Conservation (phyloP, 2,329 filamentous ascomycete genomes). For the Calcarisporium arbuscula region DNA sequence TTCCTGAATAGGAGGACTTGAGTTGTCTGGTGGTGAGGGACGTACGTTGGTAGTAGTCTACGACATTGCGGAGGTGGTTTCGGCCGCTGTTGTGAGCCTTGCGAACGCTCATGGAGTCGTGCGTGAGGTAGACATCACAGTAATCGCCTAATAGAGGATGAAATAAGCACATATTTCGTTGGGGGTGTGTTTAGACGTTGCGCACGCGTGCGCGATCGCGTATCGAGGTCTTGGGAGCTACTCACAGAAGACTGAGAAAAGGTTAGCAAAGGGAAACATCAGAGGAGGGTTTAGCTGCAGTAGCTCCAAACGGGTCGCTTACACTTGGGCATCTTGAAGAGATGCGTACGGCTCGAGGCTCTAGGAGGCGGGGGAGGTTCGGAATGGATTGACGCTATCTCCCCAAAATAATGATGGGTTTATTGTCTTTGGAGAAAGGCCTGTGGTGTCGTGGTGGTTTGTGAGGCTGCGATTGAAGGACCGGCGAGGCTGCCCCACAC, state of each 20-base stretch:
- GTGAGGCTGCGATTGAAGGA: conserved; percentile 13
- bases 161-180: no score
- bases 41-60: conserved; percentile 95
- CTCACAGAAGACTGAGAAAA: conserved; percentile 23
- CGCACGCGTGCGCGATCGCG: background rate
- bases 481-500: conserved; percentile 20
- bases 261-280: conserved; percentile 27
- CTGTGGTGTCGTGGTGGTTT: conserved; percentile 11
- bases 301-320: conserved; percentile 36
- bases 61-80: conserved; percentile 95
- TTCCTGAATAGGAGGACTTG: background rate
- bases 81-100: conserved; percentile 96
- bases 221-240: background rate
- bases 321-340: conserved; percentile 80
- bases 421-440: conserved; percentile 1
- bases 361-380: background rate
- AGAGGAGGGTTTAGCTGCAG: conserved; percentile 8
- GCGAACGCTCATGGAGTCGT: conserved; percentile 99
- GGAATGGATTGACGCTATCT: background rate
- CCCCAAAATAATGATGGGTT: no score
- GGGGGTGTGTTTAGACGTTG: conserved; percentile 22
- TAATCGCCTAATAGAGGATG: no score
- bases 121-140: conserved; percentile 99
- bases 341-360: background rate
- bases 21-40: background rate